phyloP scores from a whole-genome alignment of 768 basidiomycete genomes.

The Mycena chlorophos region DNA sequence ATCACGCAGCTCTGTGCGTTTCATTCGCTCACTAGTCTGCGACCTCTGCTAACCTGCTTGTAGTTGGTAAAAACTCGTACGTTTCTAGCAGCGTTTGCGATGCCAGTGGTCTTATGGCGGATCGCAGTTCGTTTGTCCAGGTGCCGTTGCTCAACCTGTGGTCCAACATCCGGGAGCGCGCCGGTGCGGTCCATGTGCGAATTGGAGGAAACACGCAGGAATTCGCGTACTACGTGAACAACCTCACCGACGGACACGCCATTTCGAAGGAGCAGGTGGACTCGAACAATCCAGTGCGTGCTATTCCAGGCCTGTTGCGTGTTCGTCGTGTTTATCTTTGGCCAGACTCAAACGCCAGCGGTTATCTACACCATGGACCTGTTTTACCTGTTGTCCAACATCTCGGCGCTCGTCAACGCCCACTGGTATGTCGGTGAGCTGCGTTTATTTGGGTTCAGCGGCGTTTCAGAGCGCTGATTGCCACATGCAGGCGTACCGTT shows the following conservation, averaged over 20 bases:
- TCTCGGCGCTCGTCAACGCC: conserved; percentile 46
- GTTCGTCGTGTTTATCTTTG: neutral
- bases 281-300: conserved; percentile 33
- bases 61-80: conserved; percentile 24
- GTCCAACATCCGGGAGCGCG: conserved; percentile 47
- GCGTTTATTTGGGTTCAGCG: neutral
- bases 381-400: conserved; percentile 52
- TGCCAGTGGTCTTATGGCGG: neutral
- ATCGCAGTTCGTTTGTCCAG: conserved; percentile 11
- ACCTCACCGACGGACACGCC: conserved; percentile 33
- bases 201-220: conserved; percentile 66
- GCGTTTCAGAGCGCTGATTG: neutral
- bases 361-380: conserved; percentile 54
- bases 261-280: conserved; percentile 41
- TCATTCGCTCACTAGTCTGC: neutral
- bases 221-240: conserved; percentile 37
- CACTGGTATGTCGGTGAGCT: conserved; percentile 51
- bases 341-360: conserved; percentile 52
- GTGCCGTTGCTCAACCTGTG: conserved; percentile 24
- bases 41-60: neutral
- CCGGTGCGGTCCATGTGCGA: conserved; percentile 49
- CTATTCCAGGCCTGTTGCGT: neutral
- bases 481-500: conserved; percentile 42
- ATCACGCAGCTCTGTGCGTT: conserved; percentile 39
- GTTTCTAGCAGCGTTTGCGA: neutral